Evolutionary conservation across 2,329 filamentous ascomycete genomes (phyloP), one percentile per base, ranked within the genome.

Genomic region (Davidsoniella eucalypti): DNA sequence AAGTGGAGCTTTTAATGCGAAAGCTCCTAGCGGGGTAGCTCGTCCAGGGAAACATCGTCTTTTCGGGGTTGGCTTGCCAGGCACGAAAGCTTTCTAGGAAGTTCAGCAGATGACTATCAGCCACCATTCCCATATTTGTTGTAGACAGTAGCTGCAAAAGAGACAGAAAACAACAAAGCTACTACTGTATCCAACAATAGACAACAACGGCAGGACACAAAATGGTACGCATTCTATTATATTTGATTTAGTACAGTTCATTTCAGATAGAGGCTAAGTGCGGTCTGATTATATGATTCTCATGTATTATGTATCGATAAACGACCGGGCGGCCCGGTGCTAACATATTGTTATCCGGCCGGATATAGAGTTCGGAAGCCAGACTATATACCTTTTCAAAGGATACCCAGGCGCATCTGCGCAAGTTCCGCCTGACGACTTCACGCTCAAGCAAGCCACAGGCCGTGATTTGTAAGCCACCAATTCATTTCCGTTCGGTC

Each of bases 371-470:
- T 59, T 93, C 88, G 61, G 88, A 95, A 71, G 80, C 87, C 55
- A 76, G 87, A 58, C 75, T 96, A 55, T 96, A 94, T 69, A 86
- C 84, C 53, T 94, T 96, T 76, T 93, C 87, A 29, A 76, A 80
- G 56, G 86, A 92, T 67, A 94, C 87, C 43, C 92, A 83, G 67
- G 80, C 87, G 57, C 82, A 88, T 61, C 77, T 98, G 57, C 84
- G 86, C 65, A 96, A 95, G 67, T 98, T 98, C 69, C 84, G 92
- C 47, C 75, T 98, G 25, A 79, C 82, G 23, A 96, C 92, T 2
- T 95, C 88, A 33, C 74, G 92, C 56, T 80, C 87, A 48, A 90
- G 82, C 62, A 80, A 82, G 44, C 83, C 88, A 0, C 87, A 95
- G 69, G 92, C 88, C 54, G 80, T 93, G 55, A 94, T 98, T 58